phyloP scores from a whole-genome alignment of 495 filamentous ascomycete genomes.

The Apodospora peruviana region DNA sequence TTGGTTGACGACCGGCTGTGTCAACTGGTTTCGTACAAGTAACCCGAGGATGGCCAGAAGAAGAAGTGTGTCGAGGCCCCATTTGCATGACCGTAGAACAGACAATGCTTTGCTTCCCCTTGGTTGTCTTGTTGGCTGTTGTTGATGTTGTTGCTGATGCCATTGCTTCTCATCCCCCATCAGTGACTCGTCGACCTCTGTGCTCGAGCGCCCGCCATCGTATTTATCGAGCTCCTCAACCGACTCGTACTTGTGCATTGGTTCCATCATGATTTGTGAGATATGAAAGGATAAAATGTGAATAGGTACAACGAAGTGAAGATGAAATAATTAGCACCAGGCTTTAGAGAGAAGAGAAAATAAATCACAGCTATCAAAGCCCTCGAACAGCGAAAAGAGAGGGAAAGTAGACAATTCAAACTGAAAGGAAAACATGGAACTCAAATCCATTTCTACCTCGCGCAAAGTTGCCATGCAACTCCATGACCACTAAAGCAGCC shows the following conservation, averaged over 20 bases:
- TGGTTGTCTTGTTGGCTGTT: constrained; percentile 6
- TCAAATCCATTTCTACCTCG: too few relatives aligned
- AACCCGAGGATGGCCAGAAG: constrained; percentile 30
- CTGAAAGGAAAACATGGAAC: too few relatives aligned
- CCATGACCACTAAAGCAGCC: too few relatives aligned
- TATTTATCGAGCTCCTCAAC: constrained; percentile 25
- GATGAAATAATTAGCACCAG: not conserved
- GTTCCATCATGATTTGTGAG: constrained; percentile 24
- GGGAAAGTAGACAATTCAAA: not conserved
- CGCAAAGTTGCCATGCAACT: too few relatives aligned
- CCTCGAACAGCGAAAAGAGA: not conserved
- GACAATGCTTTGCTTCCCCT: constrained; percentile 8
- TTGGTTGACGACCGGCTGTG: constrained; percentile 14
- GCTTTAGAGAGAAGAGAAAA: not conserved
- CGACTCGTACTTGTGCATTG: constrained; percentile 25
- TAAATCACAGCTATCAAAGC: too few relatives aligned
- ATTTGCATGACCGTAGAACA: constrained; percentile 20
- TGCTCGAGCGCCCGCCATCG: constrained; percentile 31
- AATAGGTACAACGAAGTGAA: not conserved
- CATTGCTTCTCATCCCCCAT: constrained; percentile 36
- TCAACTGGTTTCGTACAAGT: constrained; percentile 26
- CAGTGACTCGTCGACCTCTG: constrained; percentile 35
- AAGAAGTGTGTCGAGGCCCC: constrained; percentile 29
- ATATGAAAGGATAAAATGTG: not conserved
- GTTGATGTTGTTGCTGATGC: constrained; percentile 23